phyloP scores from a whole-genome alignment of 208 protist genomes.

The Wallacemonas sp. region DNA sequence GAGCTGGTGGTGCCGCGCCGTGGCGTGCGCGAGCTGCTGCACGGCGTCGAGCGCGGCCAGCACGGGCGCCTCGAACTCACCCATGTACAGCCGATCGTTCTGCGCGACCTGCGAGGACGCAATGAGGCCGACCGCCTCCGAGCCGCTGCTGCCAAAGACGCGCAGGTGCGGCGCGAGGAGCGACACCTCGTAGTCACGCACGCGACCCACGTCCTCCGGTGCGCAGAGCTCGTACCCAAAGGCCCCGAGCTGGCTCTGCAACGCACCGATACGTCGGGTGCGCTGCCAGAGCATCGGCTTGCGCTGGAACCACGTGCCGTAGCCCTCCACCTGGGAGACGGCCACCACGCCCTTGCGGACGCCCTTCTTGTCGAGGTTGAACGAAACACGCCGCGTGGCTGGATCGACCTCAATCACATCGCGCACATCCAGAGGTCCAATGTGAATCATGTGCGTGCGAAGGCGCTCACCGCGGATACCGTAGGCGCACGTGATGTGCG shows the following conservation, averaged over 20 bases:
- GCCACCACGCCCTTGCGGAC: conserved; percentile 77
- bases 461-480: conserved; percentile 78
- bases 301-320: conserved; percentile 87
- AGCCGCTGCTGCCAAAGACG: conserved; percentile 52
- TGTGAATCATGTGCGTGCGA: conserved; percentile 80
- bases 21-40: conserved; percentile 74
- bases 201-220: conserved; percentile 49
- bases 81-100: conserved; percentile 81
- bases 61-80: conserved; percentile 85
- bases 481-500: conserved; percentile 83
- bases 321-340: conserved; percentile 78
- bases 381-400: conserved; percentile 33
- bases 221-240: conserved; percentile 62
- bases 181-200: conserved; percentile 61
- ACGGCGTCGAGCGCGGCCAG: conserved; percentile 79
- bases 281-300: conserved; percentile 91
- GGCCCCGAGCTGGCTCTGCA: conserved; percentile 81
- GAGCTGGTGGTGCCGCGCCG: conserved; percentile 61
- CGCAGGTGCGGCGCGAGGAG: conserved; percentile 70
- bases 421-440: conserved; percentile 70
- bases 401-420: conserved; percentile 63
- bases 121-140: conserved; percentile 68
- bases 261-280: conserved; percentile 76
- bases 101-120: conserved; percentile 81
- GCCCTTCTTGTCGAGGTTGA: conserved; percentile 54